Evolutionary conservation across 495 filamentous ascomycete species (phyloP), one percentile per base, ranked within the genome.

Genomic region (Penicillium manginii): DNA sequence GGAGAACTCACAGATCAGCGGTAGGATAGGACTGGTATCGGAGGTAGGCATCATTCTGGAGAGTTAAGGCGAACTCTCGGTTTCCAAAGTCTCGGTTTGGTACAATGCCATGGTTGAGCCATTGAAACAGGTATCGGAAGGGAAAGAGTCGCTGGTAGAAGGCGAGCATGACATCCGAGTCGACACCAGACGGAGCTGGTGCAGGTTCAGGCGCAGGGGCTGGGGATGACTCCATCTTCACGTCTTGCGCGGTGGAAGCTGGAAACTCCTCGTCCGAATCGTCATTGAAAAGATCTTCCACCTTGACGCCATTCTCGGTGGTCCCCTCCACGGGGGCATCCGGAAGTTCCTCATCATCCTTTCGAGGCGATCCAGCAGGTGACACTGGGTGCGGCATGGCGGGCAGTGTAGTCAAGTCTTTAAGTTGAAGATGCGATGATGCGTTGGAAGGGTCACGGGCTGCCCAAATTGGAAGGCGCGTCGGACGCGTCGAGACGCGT

Each of bases 141-240:
- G 94, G 94, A 70, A 98, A 98, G 37, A 98, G 84, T 40, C 94
- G 91, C 68, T 96, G 91, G 67, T 99, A 99, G 74, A 97, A 99
- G 29, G 85, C 87, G 56, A 89, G 83, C 86, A 98, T 89, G 14
- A 93, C 79, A 64, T 92, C 91, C 7, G 89, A 84, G 62, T 96
- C 90, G 1, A 89, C 88, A 50, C 74, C 69, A 2, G 70, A 59
- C n/a, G 70, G 66, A 55, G 63, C 63, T 46, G 69, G 63, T 6
- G 64, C 66, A 18, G 67, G 63, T 48, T 71, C 67, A 18, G 72
- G 73, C 50, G 73, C 66, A 53, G 78, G 62, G 12, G 60, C 70
- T 54, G 77, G 77, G 23, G 80, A 77, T 29, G 73, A 73, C 7
- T 71, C 70, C 57, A 76, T 72, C 61, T 81, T 81, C 40, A 67